Evolutionary conservation across 208 protist species (phyloP).

Genomic region (Wallacemonas sp.): DNA sequence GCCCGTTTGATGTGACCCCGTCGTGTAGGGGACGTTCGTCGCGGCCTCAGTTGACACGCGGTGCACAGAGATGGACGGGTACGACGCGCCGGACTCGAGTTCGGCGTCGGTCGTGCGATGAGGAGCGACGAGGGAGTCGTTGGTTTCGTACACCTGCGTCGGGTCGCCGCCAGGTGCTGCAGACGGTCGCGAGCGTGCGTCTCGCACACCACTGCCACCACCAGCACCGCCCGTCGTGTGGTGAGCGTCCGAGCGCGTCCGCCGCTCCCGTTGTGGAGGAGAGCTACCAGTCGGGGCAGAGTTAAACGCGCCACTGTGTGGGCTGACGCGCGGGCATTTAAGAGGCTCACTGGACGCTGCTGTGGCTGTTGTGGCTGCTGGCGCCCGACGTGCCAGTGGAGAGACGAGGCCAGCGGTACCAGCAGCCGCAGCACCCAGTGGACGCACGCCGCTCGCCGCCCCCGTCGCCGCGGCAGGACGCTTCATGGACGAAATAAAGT

Average conservation of each 20-base stretch:
- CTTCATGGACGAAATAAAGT: conserved; percentile 53
- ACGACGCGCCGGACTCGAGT: conserved; percentile 8
- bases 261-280: background rate
- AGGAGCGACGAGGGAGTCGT: conserved; percentile 14
- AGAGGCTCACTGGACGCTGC: background rate
- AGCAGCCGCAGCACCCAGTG: too few relatives aligned
- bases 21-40: too few relatives aligned
- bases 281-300: background rate
- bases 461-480: background rate
- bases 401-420: too few relatives aligned
- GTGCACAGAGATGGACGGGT: background rate
- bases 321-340: background rate
- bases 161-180: background rate
- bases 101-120: conserved; percentile 5
- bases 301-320: background rate
- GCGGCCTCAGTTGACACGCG: too few relatives aligned
- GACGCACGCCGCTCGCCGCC: background rate
- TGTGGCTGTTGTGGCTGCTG: too few relatives aligned
- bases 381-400: too few relatives aligned
- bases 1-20: too few relatives aligned
- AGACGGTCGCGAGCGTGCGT: background rate
- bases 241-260: background rate
- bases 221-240: too few relatives aligned
- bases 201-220: too few relatives aligned
- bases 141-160: conserved; percentile 12